Evolutionary conservation across 306 rosid species (phyloP).

Genomic region (Oxytropis ochrocephala): DNA sequence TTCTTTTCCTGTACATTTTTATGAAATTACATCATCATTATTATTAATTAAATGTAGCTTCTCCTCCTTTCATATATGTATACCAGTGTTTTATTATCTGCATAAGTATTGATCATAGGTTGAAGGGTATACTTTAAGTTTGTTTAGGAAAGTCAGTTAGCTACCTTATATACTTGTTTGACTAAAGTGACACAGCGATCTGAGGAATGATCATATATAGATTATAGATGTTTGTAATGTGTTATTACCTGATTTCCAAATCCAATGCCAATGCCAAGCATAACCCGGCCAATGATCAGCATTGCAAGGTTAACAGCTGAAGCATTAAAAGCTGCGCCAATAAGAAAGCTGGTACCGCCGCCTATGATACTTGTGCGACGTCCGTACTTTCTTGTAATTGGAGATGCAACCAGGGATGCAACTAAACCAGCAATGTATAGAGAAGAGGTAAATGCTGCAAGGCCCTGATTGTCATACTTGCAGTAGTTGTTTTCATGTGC

Average conservation of each 20-base stretch:
- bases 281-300: constrained; percentile 75
- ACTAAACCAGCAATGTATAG: constrained; percentile 82
- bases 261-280: constrained; percentile 96
- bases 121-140: not conserved
- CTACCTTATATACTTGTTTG: too few relatives aligned
- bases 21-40: not conserved
- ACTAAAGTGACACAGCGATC: not conserved
- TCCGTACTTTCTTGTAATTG: constrained; percentile 65
- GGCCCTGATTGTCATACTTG: constrained; percentile 80
- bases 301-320: constrained; percentile 54
- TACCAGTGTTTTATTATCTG: not conserved
- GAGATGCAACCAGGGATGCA: constrained; percentile 71
- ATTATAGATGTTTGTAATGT: not conserved
- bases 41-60: not conserved
- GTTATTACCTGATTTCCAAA: constrained; percentile 81
- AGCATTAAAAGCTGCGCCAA: constrained; percentile 69
- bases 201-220: not conserved
- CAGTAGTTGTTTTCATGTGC: constrained; percentile 90
- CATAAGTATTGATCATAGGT: not conserved
- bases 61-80: too few relatives aligned
- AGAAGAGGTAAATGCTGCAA: constrained; percentile 87
- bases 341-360: constrained; percentile 66
- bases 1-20: not conserved
- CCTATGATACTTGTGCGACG: constrained; percentile 64
- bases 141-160: not conserved